A percentile compares a stretch with the other conserved stretches of the same genome.
These are phyloP conservation scores for Coriolopsis trogii DNA, from an alignment of 1,284 basidiomycete genomes.

Conservation along the genomic window DNA sequence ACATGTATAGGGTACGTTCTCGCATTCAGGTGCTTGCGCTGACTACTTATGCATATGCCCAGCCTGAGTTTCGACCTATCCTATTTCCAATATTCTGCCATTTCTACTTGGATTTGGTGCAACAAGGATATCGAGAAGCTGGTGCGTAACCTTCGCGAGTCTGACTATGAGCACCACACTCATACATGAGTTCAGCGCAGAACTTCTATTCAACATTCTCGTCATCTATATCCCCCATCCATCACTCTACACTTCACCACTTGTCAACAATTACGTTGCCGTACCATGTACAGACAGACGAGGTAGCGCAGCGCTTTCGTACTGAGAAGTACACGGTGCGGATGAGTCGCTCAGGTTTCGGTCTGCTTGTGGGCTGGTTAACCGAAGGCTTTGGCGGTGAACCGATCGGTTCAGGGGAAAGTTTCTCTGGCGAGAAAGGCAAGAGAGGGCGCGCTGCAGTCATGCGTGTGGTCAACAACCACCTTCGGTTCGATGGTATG, in stretches of 20 bases:
- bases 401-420: conserved; percentile 78
- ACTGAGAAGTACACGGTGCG: conserved; percentile 90
- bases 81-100: conserved; percentile 97
- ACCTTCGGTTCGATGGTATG: conserved; percentile 88
- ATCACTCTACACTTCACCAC: conserved; percentile 77
- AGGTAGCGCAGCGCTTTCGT: conserved; percentile 84
- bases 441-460: conserved; percentile 83
- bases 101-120: conserved; percentile 94
- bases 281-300: conserved; percentile 84
- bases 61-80: conserved; percentile 94
- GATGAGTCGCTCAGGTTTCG: conserved; percentile 92
- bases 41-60: conserved; percentile 3
- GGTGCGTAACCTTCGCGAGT: conserved; percentile 49
- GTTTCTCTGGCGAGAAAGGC: conserved; percentile 81
- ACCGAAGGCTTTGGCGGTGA: conserved; percentile 92
- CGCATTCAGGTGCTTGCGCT: conserved; percentile 1
- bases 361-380: conserved; percentile 93
- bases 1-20: conserved; percentile 77
- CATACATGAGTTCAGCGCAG: conserved; percentile 50
- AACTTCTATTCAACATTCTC: conserved; percentile 80
- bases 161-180: not conserved
- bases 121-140: conserved; percentile 88
- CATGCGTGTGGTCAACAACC: conserved; percentile 93
- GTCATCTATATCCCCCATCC: conserved; percentile 67
- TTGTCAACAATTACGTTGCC: conserved; percentile 85